A percentile compares a stretch with the other conserved stretches of the same genome.
These are phyloP conservation scores for Lepiota venenata DNA, from an alignment of 768 basidiomycete species.

Conservation along the genomic window DNA sequence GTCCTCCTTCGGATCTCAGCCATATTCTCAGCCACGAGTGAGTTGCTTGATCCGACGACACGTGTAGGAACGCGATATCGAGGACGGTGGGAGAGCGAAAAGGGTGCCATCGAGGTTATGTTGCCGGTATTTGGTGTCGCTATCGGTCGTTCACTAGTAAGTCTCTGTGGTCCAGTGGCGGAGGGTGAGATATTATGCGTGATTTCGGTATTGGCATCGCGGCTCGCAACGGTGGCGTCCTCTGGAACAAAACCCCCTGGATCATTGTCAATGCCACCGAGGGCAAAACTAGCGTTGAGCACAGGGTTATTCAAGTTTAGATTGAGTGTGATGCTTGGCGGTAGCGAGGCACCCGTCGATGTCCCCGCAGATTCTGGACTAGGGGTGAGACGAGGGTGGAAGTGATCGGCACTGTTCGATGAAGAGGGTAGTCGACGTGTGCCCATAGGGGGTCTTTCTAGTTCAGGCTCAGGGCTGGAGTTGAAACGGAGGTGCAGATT, in stretches of 20 bases:
- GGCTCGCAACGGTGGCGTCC: not conserved
- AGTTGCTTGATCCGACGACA: slow-evolving; percentile 7
- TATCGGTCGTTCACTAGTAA: not conserved
- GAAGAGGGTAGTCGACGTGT: no score
- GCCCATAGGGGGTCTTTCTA: no score
- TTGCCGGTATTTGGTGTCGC: not conserved
- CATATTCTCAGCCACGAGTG: slow-evolving; percentile 7
- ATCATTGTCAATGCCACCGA: not conserved
- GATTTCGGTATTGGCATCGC: no score
- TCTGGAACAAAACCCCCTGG: not conserved
- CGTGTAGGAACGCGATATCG: not conserved
- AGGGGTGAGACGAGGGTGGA: no score
- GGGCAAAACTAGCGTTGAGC: not conserved
- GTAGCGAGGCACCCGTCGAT: not conserved
- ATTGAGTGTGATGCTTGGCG: slow-evolving; percentile 1
- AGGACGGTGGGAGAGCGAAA: no score
- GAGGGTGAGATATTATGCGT: no score
- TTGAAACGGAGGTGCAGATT: not conserved
- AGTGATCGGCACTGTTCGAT: no score
- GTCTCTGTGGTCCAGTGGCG: no score
- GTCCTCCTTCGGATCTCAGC: slow-evolving; percentile 4
- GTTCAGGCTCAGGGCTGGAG: no score
- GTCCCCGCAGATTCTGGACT: no score
- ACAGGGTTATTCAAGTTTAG: not conserved
- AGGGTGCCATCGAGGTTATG: not conserved